These are phyloP conservation scores for Globisporangium middletonii DNA, from an alignment of 352 stramenopile genomes.

Conservation along the genomic window DNA sequence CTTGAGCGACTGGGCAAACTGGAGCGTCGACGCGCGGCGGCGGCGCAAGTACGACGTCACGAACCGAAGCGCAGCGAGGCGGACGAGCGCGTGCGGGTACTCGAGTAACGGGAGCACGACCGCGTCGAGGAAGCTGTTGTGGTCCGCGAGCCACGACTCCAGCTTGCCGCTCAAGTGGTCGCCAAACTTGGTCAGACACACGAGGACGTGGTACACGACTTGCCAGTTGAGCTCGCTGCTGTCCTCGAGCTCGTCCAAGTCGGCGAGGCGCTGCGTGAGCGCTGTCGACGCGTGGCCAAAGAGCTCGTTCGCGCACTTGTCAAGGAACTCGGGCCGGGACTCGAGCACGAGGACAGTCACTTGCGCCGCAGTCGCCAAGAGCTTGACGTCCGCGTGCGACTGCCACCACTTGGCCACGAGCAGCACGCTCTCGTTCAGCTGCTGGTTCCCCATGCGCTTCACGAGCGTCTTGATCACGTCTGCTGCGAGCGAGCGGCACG, in stretches of 20 bases:
- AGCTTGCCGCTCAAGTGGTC: conserved; percentile 49
- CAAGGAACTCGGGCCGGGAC: conserved; percentile 68
- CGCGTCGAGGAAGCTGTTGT: conserved; percentile 33
- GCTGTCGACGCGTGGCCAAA: conserved; percentile 29
- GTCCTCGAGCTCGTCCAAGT: conserved; percentile 40
- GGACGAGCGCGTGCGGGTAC: conserved; percentile 77
- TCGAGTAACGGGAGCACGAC: conserved; percentile 53
- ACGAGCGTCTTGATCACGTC: conserved; percentile 84
- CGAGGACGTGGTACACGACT: conserved; percentile 53
- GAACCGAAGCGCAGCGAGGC: conserved; percentile 45
- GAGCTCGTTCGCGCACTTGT: conserved; percentile 46
- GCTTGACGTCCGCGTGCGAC: conserved; percentile 37
- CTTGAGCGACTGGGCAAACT: conserved; percentile 26
- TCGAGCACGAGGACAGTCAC: conserved; percentile 70
- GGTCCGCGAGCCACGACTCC: conserved; percentile 51
- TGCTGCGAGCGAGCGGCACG: conserved; percentile 81
- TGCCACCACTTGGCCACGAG: conserved; percentile 88
- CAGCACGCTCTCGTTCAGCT: conserved; percentile 85
- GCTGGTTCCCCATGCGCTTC: conserved; percentile 85
- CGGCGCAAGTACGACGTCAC: conserved; percentile 63
- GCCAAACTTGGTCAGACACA: conserved; percentile 59
- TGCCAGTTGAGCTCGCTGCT: conserved; percentile 49
- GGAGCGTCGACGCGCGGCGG: conserved; percentile 42
- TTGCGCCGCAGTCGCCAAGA: conserved; percentile 66
- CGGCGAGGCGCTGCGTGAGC: conserved; percentile 27